Base-by-base conservation (phyloP, 2,329 filamentous ascomycete genomes). In the Pezizomycotina sp. region DNA sequence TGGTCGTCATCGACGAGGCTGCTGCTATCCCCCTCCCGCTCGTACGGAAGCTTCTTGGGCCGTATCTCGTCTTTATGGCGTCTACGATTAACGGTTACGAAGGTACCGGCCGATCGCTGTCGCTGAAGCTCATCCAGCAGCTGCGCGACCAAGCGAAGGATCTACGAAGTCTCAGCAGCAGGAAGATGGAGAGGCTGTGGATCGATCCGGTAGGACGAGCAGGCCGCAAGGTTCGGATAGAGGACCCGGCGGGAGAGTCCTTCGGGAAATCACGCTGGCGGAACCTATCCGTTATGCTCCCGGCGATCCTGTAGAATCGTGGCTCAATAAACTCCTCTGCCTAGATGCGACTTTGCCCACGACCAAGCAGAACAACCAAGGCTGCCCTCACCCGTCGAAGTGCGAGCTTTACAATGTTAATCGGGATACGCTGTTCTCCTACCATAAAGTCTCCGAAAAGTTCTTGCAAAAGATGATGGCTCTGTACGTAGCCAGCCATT, bases 81-180 rank as follows among this genome's bases (percentile, higher is more conserved):
- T 98, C 89, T 1, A 98, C 89, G 2, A 93, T 98, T 61, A 95
- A 95, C 55, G 89, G 89, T 40, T 98, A 98, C 56, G 89, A 98
- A 62, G 89, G 89, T 38, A 98, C 89, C 5, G 89, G 89, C 25
- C 74, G 89, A 39, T 95, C 89, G 1, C 66, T 98, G 4, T 95
- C 89, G 1, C 63, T 98, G 35, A 98, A 98, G 61, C 67, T 98
- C 48, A 93, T 98, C 47, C 91, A 95, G 56, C 86, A 98, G 59
- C 70, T 98, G 15, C 76, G 89, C 40, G 86, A 98, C 52, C 84
- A 98, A 55, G 91, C 68, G 79, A 50, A 71, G 72, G 24, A 67
- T 66, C 12, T 58, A 40, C 22, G 21, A 26, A 3, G 35, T 26
- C 63, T 5, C 69, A 69, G 36, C 49, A 60, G 1, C 63, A 61